Evolutionary conservation across 305 asterid species (phyloP).

Genomic region (Fraxinus floribunda): DNA sequence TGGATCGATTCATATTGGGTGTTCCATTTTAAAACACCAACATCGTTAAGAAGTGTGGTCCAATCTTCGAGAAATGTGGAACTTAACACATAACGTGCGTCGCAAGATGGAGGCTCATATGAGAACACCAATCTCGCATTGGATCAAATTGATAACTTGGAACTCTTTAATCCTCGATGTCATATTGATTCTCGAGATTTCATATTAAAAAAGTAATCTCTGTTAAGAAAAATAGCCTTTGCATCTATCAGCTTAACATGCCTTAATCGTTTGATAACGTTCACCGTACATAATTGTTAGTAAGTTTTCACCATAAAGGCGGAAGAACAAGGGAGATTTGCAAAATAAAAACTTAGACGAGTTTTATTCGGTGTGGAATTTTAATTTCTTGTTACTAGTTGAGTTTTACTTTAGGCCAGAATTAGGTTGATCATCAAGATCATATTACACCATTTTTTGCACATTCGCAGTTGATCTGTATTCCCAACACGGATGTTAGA

Average conservation of each 20-base stretch:
- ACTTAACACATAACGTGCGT: background rate
- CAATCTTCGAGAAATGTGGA: background rate
- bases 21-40: background rate
- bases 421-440: conserved; percentile 5
- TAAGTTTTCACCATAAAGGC: background rate
- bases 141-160: background rate
- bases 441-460: background rate
- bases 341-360: background rate
- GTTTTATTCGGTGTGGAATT: background rate
- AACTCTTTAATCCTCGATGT: background rate
- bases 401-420: background rate
- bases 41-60: background rate
- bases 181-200: background rate
- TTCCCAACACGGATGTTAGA: background rate
- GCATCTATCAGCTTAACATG: too few species aligned
- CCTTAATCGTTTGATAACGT: background rate
- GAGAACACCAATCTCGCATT: background rate
- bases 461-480: background rate
- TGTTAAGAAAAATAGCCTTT: background rate
- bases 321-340: background rate
- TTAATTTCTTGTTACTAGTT: background rate
- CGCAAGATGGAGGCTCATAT: background rate
- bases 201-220: background rate
- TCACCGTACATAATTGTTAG: background rate
- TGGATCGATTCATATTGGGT: background rate